Conservation (phyloP, 371 early-diverging fungal species). For the Batkoa obscura region DNA sequence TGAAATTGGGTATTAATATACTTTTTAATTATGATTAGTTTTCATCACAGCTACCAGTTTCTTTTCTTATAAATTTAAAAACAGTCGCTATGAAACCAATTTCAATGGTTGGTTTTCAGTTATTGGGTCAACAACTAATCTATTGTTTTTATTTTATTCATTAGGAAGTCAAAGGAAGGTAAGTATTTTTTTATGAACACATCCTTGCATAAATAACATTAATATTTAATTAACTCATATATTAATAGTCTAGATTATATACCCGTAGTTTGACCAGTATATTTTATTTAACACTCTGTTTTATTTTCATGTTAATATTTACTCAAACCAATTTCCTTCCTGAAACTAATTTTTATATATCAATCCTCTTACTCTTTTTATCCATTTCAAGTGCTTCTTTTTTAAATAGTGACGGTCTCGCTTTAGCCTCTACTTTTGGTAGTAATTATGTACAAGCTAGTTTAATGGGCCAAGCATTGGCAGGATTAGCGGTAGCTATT, state of each 20-base stretch:
- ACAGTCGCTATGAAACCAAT: constrained; percentile 29
- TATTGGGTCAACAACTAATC: constrained; percentile 34
- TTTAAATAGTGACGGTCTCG: constrained; percentile 1
- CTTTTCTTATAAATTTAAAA: constrained; percentile 37
- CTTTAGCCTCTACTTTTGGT: not conserved
- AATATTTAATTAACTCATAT: not conserved
- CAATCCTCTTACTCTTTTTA: not conserved
- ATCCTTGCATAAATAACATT: not conserved
- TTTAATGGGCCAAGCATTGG: not conserved
- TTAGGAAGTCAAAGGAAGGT: constrained; percentile 41
- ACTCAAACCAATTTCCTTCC: not conserved
- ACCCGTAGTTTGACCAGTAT: not conserved
- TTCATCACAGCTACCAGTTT: constrained; percentile 60
- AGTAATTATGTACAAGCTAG: not conserved
- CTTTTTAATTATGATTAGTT: constrained; percentile 15
- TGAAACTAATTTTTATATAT: not conserved
- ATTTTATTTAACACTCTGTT: not conserved
- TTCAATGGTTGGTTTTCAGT: constrained; percentile 64
- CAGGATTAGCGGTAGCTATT: not conserved
- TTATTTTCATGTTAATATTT: not conserved
- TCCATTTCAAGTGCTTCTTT: not conserved
- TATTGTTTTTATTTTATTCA: constrained; percentile 28
- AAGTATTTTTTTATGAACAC: constrained; percentile 1
- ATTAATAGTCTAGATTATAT: not conserved
- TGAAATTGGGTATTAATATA: not conserved